Evolutionary conservation across 306 rosid genomes (phyloP), one percentile per base, ranked within the genome.

Genomic region (Sphenostylis stenocarpa): DNA sequence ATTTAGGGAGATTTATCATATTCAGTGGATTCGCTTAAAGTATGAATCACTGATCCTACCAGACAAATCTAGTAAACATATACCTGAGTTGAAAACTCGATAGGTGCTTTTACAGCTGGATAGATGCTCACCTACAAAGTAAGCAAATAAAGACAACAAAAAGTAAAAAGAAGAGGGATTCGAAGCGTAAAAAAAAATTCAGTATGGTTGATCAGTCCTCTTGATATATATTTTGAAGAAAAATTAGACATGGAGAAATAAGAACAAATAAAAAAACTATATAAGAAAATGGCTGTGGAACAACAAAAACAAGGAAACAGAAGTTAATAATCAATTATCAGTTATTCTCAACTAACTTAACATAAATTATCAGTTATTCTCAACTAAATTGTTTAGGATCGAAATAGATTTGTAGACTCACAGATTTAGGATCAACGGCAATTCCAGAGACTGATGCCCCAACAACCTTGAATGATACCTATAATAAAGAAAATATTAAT

Each of bases 381-480:
- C n/a, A n/a, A n/a, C n/a, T n/a, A n/a, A n/a, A n/a, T n/a, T n/a
- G n/a, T n/a, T n/a, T n/a, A n/a, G 56, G 62, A 45, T 77, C 69
- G 70, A 78, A 82, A 39, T 19, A 61, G 70, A 67, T 10, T 62
- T 20, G 17, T 56, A 77, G 34, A 85, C 97, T 95, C 85, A 95
- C 99, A 77, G 95, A 83, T 92, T 87, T 89, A n/a, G 96, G 83
- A 85, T 92, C 96, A 66, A 88, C 56, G 24, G 87, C 58, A 77
- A 92, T 82, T 83, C 98, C 96, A 80, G 99, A 92, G 70, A 88
- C 66, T n/a, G 99, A 90, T 66, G 94, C 96, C 75, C 97, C 97
- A 45, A 62, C 88, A 77, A 95, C 81, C 88, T 87, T 95, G 90
- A 89, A 91, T 9, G 92, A 92, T 48, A 80, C 97, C 98, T 95